Base-by-base conservation (phyloP, 108 stramenopile species). In the Mediolabrus comicus region DNA sequence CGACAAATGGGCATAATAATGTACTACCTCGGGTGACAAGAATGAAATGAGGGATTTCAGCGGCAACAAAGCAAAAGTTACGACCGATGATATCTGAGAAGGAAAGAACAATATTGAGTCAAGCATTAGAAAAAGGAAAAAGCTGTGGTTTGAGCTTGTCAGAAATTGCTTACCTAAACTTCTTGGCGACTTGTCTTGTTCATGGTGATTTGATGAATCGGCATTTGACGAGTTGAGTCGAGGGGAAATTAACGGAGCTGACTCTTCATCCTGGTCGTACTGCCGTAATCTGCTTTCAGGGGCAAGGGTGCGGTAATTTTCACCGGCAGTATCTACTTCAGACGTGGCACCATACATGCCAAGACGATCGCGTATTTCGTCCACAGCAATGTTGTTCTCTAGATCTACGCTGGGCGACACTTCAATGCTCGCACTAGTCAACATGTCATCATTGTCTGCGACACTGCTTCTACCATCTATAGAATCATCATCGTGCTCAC, bases 371-470 rank as follows among this genome's bases (percentile, higher is more conserved):
- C 11, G 16, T 25, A 33, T 19, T 12, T 12, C 31, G n/a, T 52
- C 34, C 2, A 41, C 36, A 41, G 33, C 43, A 52, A 9, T 5
- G 24, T 49, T 57, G 46, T 36, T 46, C 5, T 34, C 53, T 46
- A 43, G 2, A 63, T 71, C 71, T 56, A 54, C 36, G 35, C 62
- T 71, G 6, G 62, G 72, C n/a, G 65, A 64, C 1, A 46, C 72
- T 65, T 73, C 72, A 27, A 73, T 73, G 46, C 63, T 65, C n/a
- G 72, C 51, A 16, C 63, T 73, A 33, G 63, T 73, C n/a, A 27
- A 39, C 41, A 55, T 59, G 27, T 58, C 72, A 32, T 63, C 55
- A 16, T 46, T 43, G 41, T 49, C 49, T 27, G 52, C 24, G n/a
- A 39, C 56, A 14, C 26, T 41, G 39, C 38, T 65, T 65, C 33